Base-by-base conservation (phyloP, 805 yeast genomes). In the Lipomyces lipofer region DNA sequence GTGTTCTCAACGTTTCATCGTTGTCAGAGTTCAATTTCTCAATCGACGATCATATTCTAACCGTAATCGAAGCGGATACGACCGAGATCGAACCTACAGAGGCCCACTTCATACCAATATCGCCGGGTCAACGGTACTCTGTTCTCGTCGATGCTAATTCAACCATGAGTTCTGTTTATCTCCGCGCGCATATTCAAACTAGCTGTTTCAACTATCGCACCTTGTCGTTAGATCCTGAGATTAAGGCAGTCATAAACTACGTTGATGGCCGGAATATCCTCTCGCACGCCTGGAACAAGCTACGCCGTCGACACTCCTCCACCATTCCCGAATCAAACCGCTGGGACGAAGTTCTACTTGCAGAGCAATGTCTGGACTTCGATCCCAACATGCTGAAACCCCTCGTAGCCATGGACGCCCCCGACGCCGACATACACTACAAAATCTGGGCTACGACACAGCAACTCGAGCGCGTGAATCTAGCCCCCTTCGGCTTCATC, bases 401-500 rank as follows among this genome's bases (percentile, higher is more conserved):
- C 19, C 8, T 19, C 3, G 22, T 2, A 6, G 7, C 12, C 7
- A 3, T 13, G 2, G 17, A 21, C 5, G 58, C 42, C 5, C 60
- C 58, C 3, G 51, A 56, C 8, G 25, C 27, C 12, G 48, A 47
- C 35, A 25, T 35, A 10, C 36, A 47, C 2, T 28, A 30, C 35
- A 24, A 38, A 33, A 53, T 56, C n/a, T 28, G 35, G 10, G 39
- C 57, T 6, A 54, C 45, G 32, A 43, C 27, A 6, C 33, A 48
- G 40, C 51, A 48, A 12, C 52, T 53, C 17, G 60, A 56, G 21
- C 53, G 58, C 12, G 44, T 47, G 10, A 28, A 56, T 10, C 54
- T 29, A 8, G 53, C 60, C 2, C 60, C 60, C 17, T 15, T 92
- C 35, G 64, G 59, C 8, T 57, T 57, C 84, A 51, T 58, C 29